phyloP scores from a whole-genome alignment of 148 eudicot species.

The Rhododendron henanense region DNA sequence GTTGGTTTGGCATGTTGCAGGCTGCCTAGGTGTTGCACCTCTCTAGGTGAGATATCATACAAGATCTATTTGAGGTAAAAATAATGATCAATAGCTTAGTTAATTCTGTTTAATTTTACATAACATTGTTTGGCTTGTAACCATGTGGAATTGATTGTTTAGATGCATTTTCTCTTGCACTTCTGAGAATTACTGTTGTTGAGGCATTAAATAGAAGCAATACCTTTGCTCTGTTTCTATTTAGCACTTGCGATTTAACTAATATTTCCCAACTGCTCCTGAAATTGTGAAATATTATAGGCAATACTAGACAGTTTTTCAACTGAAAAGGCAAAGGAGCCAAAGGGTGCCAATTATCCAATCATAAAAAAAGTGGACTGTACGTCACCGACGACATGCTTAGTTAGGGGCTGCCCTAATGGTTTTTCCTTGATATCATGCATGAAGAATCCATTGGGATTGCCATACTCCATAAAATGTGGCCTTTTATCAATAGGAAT shows the following conservation, averaged over 20 bases:
- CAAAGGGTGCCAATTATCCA: background rate
- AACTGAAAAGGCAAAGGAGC: background rate
- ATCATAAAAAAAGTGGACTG: background rate
- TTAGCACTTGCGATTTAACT: background rate
- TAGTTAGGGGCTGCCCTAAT: background rate
- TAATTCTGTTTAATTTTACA: background rate
- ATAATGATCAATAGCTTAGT: background rate
- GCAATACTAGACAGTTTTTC: background rate
- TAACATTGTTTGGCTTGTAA: background rate
- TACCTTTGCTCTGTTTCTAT: background rate
- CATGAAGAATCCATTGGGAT: background rate
- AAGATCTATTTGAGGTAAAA: conserved; percentile 5
- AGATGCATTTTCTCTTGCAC: background rate
- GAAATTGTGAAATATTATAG: background rate
- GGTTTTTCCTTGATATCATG: background rate
- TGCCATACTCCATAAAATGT: background rate
- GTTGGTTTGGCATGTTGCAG: conserved; percentile 2
- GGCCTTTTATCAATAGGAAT: background rate
- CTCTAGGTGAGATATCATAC: background rate
- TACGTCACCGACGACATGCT: background rate
- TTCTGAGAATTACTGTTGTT: background rate
- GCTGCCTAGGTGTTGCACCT: background rate
- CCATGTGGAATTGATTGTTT: background rate
- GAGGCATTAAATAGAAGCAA: background rate
- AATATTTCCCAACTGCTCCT: background rate